Evolutionary conservation across 495 filamentous ascomycete genomes (phyloP).

Genomic region (Evernia prunastri): DNA sequence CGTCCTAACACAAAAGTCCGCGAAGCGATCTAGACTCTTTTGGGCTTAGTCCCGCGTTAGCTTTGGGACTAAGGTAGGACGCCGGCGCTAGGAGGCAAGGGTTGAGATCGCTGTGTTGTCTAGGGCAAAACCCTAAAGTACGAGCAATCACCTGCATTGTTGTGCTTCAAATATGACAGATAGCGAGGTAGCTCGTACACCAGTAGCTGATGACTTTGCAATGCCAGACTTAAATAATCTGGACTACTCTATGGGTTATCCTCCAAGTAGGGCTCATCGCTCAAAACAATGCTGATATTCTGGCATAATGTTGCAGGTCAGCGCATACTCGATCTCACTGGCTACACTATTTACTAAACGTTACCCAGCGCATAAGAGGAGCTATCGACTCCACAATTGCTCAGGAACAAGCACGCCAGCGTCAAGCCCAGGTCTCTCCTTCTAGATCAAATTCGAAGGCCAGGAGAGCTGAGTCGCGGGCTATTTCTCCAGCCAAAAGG

Average conservation of each 20-base stretch:
- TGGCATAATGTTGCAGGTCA: conserved; percentile 45
- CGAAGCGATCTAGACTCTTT: no score
- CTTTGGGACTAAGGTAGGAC: background rate
- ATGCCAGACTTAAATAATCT: background rate
- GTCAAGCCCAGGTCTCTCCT: conserved; percentile 45
- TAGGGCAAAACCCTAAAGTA: no score
- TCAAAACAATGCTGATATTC: background rate
- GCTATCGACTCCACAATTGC: conserved; percentile 80
- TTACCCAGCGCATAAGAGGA: conserved; percentile 67
- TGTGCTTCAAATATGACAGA: no score
- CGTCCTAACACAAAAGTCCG: no score
- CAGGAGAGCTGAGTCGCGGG: conserved; percentile 45
- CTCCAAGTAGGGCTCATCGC: background rate
- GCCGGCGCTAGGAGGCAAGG: no score
- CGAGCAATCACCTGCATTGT: no score
- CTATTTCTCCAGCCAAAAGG: conserved; percentile 49
- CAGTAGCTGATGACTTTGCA: background rate
- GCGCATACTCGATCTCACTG: conserved; percentile 16
- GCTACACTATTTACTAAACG: conserved; percentile 18
- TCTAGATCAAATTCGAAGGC: conserved; percentile 43
- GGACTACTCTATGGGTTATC: background rate
- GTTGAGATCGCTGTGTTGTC: no score
- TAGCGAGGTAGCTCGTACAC: no score
- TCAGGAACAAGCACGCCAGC: conserved; percentile 79
- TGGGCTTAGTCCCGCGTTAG: no score